These are phyloP conservation scores for Alternaria rosae DNA, from an alignment of 2,329 filamentous ascomycete genomes.

Conservation along the genomic window DNA sequence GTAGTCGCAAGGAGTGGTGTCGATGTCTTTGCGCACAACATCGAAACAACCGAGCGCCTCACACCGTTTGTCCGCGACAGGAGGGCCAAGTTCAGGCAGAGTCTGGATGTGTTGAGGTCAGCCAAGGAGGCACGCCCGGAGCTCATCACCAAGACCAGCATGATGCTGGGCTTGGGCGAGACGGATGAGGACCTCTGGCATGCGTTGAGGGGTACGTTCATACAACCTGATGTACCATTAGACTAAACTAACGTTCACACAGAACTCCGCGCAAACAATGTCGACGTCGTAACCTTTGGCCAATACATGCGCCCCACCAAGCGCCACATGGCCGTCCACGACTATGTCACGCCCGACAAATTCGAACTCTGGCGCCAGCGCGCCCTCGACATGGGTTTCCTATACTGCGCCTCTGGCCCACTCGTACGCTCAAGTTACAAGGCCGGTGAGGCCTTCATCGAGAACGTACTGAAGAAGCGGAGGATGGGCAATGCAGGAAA, in stretches of 20 bases:
- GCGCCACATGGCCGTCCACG: constrained; percentile 94
- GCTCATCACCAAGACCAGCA: constrained; percentile 97
- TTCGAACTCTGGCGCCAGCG: constrained; percentile 93
- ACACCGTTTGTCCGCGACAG: constrained; percentile 91
- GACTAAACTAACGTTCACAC: constrained; percentile 8
- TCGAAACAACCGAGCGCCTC: constrained; percentile 91
- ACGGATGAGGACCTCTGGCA: constrained; percentile 85
- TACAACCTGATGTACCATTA: too few species aligned
- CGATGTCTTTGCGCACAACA: constrained; percentile 96
- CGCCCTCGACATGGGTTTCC: constrained; percentile 91
- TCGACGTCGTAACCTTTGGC: constrained; percentile 98
- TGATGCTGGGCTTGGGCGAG: constrained; percentile 96
- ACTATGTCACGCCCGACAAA: constrained; percentile 88
- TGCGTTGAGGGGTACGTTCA: constrained; percentile 68
- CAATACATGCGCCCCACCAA: constrained; percentile 99
- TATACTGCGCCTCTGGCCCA: constrained; percentile 94
- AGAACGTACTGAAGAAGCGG: constrained; percentile 90
- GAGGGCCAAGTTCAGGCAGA: constrained; percentile 87
- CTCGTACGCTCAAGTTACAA: constrained; percentile 96
- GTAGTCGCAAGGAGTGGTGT: constrained; percentile 86
- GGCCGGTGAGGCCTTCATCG: constrained; percentile 97
- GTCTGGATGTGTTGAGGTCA: constrained; percentile 76
- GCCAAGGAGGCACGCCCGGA: constrained; percentile 79
- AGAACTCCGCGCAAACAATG: constrained; percentile 80
- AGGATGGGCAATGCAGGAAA: constrained; percentile 24